These are phyloP conservation scores for Radiomyces spectabilis DNA, from an alignment of 192 early-diverging fungal genomes.

Conservation along the genomic window DNA sequence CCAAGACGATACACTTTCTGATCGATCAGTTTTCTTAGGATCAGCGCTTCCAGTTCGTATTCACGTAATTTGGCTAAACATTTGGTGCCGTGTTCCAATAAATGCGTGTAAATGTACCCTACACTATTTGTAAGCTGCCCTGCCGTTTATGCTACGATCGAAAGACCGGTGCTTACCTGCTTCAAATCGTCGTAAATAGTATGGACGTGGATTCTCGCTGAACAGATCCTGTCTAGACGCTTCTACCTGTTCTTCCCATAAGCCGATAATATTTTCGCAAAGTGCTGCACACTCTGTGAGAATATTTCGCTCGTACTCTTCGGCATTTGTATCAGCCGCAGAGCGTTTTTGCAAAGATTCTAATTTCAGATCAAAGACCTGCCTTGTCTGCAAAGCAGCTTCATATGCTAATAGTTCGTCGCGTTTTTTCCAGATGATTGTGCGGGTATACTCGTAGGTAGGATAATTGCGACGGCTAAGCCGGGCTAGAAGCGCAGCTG, in stretches of 20 bases:
- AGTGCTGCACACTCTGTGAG: no score
- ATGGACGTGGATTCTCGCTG: background rate
- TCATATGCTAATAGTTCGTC: no score
- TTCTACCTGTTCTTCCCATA: slow-evolving; percentile 11
- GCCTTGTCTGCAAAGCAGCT: no score
- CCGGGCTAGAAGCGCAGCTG: background rate
- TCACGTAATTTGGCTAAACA: slow-evolving; percentile 47
- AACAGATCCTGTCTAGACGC: background rate
- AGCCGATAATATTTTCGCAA: slow-evolving; percentile 17
- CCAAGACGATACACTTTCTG: slow-evolving; percentile 48
- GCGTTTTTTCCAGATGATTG: no score
- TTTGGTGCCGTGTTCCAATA: slow-evolving; percentile 43
- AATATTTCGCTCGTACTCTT: no score
- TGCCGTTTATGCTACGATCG: no score
- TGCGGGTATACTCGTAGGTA: background rate
- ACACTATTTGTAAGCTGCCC: no score
- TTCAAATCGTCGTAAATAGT: slow-evolving; percentile 26
- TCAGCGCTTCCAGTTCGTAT: slow-evolving; percentile 41
- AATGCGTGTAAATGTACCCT: slow-evolving; percentile 55
- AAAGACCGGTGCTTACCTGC: slow-evolving; percentile 24
- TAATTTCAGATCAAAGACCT: no score
- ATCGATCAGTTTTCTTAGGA: slow-evolving; percentile 48
- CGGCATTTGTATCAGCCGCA: no score
- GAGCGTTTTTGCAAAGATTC: no score
- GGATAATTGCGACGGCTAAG: background rate